Base-by-base conservation (phyloP, 495 filamentous ascomycete species). In the Geoglossum glabrum region DNA sequence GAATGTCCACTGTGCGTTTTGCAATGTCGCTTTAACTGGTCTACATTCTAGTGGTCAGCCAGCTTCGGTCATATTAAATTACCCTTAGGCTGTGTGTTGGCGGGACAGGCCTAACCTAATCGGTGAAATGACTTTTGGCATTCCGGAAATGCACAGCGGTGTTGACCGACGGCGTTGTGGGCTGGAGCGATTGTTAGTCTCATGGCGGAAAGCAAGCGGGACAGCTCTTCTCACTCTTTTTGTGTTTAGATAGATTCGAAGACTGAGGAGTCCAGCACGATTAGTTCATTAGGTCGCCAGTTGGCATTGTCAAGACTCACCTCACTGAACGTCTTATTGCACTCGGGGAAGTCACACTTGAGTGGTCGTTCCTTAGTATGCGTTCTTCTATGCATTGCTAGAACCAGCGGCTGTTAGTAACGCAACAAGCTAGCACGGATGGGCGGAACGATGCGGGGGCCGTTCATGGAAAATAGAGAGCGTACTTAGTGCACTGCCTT, bases 331-430 rank as follows among this genome's bases (percentile, higher is more conserved):
- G 33, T 60, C 57, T 60, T 60, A 17, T 31, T 28, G 54, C 59
- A 60, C 7, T 31, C 56, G 17, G 58, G 57, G 25, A 45, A 60
- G 33, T 61, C 57, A 30, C 59, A 61, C 40, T 51, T 51, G 6
- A 62, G 66, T 15, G 78, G 78, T 59, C 72, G 76, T 57, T 79
- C 76, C 57, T 73, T 72, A 15, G 76, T 78, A 55, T 80, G 78
- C 40, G 74, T 79, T 60, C 74, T 72, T 64, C 76, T 74, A 63
- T 86, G 82, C 17, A 60, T 60, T 28, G 59, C 59, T 60, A 27
- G 17, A 59, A 34, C 36, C 56, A 26, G 30, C 49, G 21, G 9
- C 15, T 47, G 40, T 45, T 26, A 58, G n/a, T 5, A 46, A 25
- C 25, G 19, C 45, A 11, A 3, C 40, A 45, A 21, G n/a, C 13